phyloP scores from a whole-genome alignment of 305 asterid species.

The Solanum hybrid region DNA sequence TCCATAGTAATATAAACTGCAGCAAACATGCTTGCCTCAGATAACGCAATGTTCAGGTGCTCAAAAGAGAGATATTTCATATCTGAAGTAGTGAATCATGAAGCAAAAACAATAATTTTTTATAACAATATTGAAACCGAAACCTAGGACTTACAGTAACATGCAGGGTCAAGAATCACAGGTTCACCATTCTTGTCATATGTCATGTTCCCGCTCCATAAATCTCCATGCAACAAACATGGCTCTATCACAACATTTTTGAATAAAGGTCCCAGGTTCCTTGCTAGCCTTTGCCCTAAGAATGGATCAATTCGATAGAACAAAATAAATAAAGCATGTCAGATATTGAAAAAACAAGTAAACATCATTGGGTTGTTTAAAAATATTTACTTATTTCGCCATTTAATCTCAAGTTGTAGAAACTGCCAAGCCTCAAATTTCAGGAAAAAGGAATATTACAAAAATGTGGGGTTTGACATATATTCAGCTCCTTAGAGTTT shows the following conservation, averaged over 20 bases:
- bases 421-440: neutral
- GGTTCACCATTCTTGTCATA: slow-evolving; percentile 81
- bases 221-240: slow-evolving; percentile 90
- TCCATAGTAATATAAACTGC: neutral
- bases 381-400: neutral
- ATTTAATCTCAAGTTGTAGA: neutral
- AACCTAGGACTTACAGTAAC: slow-evolving; percentile 61
- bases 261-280: slow-evolving; percentile 70
- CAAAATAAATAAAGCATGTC: neutral
- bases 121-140: neutral
- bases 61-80: neutral
- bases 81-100: neutral
- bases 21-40: neutral
- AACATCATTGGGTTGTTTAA: neutral
- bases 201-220: slow-evolving; percentile 95
- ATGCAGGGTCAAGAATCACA: slow-evolving; percentile 95
- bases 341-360: neutral
- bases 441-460: neutral
- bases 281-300: slow-evolving; percentile 73
- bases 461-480: neutral
- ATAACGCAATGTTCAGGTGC: neutral
- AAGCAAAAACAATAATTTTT: neutral
- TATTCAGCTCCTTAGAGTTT: neutral
- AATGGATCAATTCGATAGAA: neutral
- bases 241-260: slow-evolving; percentile 65